phyloP scores from a whole-genome alignment of 2,329 filamentous ascomycete species.

The Trichoderma sp. region DNA sequence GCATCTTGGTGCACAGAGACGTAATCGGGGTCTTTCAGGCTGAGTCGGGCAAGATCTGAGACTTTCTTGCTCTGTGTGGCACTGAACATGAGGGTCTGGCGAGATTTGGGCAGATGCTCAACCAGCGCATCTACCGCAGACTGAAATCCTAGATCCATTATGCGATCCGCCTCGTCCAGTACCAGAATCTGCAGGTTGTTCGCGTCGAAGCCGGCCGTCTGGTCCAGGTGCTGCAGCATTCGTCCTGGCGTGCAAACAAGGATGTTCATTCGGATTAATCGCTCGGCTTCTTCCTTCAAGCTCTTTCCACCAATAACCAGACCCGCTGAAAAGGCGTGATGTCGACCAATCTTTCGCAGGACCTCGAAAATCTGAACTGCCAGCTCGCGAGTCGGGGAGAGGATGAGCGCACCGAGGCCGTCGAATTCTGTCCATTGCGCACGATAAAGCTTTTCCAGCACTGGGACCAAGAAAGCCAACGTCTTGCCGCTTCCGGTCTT shows the following conservation, averaged over 20 bases:
- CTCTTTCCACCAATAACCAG: conserved; percentile 93
- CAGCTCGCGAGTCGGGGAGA: conserved; percentile 91
- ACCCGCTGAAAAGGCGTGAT: conserved; percentile 89
- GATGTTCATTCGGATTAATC: conserved; percentile 91
- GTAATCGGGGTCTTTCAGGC: conserved; percentile 88
- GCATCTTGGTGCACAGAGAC: conserved; percentile 89
- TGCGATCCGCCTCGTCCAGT: conserved; percentile 92
- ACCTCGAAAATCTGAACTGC: conserved; percentile 98
- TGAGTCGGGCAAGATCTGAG: conserved; percentile 85
- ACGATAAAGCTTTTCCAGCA: conserved; percentile 89
- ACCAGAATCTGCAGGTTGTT: conserved; percentile 92
- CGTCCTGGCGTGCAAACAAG: conserved; percentile 92
- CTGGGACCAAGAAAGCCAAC: conserved; percentile 85
- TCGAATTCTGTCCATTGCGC: conserved; percentile 88
- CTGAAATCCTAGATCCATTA: conserved; percentile 97
- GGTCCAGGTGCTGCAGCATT: conserved; percentile 93
- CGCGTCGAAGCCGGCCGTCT: conserved; percentile 86
- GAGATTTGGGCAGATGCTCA: conserved; percentile 80
- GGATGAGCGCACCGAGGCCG: conserved; percentile 87
- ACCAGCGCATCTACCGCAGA: conserved; percentile 86
- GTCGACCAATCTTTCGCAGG: conserved; percentile 81
- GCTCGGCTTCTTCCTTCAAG: conserved; percentile 81
- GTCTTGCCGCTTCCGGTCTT: conserved; percentile 97
- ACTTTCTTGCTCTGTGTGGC: conserved; percentile 95
- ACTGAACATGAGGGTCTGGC: conserved; percentile 93